A percentile compares a stretch with the other conserved stretches of the same genome.
Conservation (phyloP, 768 basidiomycete species). For the Tephrocybe sp. region DNA sequence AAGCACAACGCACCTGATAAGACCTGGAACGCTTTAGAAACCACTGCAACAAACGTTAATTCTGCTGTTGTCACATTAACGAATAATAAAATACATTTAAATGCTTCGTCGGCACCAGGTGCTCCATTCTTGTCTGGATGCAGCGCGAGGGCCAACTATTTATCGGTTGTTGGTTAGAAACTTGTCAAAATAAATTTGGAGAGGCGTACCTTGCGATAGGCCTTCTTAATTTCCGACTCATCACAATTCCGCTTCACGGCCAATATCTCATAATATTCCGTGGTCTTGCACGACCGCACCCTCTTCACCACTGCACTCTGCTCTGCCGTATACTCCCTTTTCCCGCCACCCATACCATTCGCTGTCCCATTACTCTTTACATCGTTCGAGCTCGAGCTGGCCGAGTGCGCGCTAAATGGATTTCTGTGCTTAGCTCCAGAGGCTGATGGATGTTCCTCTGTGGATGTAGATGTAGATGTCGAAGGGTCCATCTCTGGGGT, state of each 20-base stretch:
- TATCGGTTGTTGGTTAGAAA: background rate
- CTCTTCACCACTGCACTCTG: conserved; percentile 83
- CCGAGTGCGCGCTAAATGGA: conserved; percentile 22
- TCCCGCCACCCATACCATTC: conserved; percentile 65
- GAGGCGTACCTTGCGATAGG: conserved; percentile 83
- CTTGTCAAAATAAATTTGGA: background rate
- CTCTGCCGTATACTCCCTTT: conserved; percentile 86
- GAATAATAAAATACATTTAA: conserved; percentile 74
- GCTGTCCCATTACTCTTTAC: conserved; percentile 39
- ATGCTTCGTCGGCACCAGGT: conserved; percentile 97
- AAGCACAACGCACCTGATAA: conserved; percentile 59
- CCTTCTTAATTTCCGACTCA: conserved; percentile 86
- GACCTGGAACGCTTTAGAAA: conserved; percentile 96
- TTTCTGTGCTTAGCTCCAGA: conserved; percentile 68
- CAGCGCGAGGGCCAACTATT: conserved; percentile 80
- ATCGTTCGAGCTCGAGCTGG: conserved; percentile 17
- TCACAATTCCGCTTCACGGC: conserved; percentile 77
- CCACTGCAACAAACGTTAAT: conserved; percentile 56
- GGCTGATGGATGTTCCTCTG: conserved; percentile 73
- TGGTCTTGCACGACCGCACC: conserved; percentile 81
- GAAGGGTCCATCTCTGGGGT: conserved; percentile 47
- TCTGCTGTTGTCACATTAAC: conserved; percentile 1
- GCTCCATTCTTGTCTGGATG: conserved; percentile 96
- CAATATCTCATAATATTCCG: conserved; percentile 93
- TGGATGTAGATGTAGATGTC: conserved; percentile 40